Percentiles rank a stretch among this genome's conserved stretches.
These are phyloP conservation scores for Colletotrichum sidae DNA, from an alignment of 2,329 filamentous ascomycete species.

Conservation along the genomic window DNA sequence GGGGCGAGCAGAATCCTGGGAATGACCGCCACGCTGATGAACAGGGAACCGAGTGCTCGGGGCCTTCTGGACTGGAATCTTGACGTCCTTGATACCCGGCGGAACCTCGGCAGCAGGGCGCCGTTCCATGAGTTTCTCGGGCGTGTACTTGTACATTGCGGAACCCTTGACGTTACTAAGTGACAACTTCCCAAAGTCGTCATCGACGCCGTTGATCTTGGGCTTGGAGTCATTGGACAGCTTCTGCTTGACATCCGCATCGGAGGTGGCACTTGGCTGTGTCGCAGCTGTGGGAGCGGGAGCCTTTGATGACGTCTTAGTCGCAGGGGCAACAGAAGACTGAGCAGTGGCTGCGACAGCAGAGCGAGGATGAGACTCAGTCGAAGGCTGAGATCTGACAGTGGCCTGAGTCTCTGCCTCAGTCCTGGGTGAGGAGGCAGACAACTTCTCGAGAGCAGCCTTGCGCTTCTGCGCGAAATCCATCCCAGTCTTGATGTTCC, in stretches of 20 bases:
- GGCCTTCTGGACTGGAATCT: slow-evolving; percentile 12
- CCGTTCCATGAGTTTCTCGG: slow-evolving; percentile 4
- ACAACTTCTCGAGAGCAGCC: too few species aligned
- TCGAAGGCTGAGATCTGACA: too few species aligned
- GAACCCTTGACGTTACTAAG: slow-evolving; percentile 23
- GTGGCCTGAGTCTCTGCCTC: too few species aligned
- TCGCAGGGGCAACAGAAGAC: too few species aligned
- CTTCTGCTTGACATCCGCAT: neutral
- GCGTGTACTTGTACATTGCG: slow-evolving; percentile 32
- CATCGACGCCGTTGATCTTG: neutral
- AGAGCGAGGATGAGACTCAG: too few species aligned
- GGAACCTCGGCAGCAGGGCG: slow-evolving; percentile 15
- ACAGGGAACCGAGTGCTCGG: neutral
- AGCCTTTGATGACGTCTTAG: too few species aligned
- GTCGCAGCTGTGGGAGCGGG: too few species aligned
- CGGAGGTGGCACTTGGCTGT: too few species aligned
- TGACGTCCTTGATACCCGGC: slow-evolving; percentile 18
- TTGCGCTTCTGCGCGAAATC: too few species aligned
- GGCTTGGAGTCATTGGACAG: neutral
- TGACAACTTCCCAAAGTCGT: slow-evolving; percentile 23
- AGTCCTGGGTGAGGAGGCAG: too few species aligned
- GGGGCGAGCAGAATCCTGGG: neutral
- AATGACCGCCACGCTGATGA: neutral
- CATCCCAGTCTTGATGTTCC: too few species aligned
- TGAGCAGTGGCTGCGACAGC: too few species aligned